Evolutionary conservation across 768 basidiomycete species (phyloP), one percentile per base, ranked within the genome.

Genomic region (Kwoniella heveanensis): DNA sequence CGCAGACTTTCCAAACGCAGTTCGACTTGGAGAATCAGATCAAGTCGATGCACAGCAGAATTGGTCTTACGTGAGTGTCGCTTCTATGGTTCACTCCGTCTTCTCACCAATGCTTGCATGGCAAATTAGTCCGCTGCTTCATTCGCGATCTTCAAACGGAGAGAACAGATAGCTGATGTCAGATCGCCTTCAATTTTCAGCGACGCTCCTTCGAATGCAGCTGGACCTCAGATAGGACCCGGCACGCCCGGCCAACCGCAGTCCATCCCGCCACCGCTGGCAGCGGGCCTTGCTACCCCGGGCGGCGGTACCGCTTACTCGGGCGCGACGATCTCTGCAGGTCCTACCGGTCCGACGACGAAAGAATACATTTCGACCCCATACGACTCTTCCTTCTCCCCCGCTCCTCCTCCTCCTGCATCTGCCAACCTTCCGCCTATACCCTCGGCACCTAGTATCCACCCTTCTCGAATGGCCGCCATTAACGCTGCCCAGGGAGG

Each of bases 11-110:
- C 83, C 93, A 93, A 53, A 88, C 87, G 17, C 89, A 89, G 66
- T 92, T 91, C 83, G 94, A 92, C 78, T 88, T 98, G 78, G 92
- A 97, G 82, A 93, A 97, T 76, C 96, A 99, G 79, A 99, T 99
- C 78, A 91, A 91, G 48, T 92, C 93, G 52, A 92, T 98, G 62
- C 94, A 96, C 81, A 89, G 89, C 61, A 86, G 92, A 25, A 92
- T 64, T 56, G 60, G 64, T 56, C 36, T 78, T 4, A 62, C 64
- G 57, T 68, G 56, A 55, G 65, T 76, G n/a, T n/a, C n/a, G n/a
- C n/a, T n/a, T n/a, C n/a, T n/a, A n/a, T n/a, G n/a, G n/a, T n/a
- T n/a, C n/a, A n/a, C n/a, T n/a, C n/a, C n/a, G n/a, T n/a, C n/a
- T n/a, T n/a, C n/a, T n/a, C n/a, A n/a, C n/a, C n/a, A n/a, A n/a